phyloP scores from a whole-genome alignment of 2,329 filamentous ascomycete species.

The Plectosphaerella plurivora region DNA sequence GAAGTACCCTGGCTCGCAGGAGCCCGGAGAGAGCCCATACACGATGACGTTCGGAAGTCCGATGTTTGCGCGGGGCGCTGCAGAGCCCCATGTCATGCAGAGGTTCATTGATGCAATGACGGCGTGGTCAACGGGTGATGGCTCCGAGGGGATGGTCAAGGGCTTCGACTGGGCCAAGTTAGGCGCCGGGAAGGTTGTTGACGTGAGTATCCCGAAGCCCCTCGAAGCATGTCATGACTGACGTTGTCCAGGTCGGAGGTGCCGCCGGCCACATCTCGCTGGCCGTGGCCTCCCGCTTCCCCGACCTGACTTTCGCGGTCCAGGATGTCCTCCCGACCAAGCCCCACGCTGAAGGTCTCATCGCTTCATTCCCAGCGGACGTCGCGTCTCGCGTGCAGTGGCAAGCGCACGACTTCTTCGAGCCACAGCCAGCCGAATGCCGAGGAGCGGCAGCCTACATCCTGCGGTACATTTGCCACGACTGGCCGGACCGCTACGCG shows the following conservation, averaged over 20 bases:
- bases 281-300: constrained; percentile 17
- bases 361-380: constrained; percentile 8
- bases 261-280: constrained; percentile 18
- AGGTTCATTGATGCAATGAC: neutral
- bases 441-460: constrained; percentile 31
- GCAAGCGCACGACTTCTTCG: constrained; percentile 15
- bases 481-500: constrained; percentile 34
- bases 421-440: constrained; percentile 8
- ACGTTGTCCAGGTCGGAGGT: constrained; percentile 16
- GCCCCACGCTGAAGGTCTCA: constrained; percentile 8
- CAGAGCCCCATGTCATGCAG: neutral
- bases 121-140: neutral
- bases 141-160: neutral
- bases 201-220: neutral
- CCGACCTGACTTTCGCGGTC: constrained; percentile 22
- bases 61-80: neutral
- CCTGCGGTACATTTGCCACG: constrained; percentile 39
- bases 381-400: constrained; percentile 13
- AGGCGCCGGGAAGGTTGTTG: neutral
- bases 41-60: neutral
- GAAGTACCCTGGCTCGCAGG: neutral
- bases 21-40: neutral
- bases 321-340: constrained; percentile 20
- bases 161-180: neutral
- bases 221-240: neutral